Conservation (phyloP, 768 basidiomycete genomes). For the Hygrophorus russula region DNA sequence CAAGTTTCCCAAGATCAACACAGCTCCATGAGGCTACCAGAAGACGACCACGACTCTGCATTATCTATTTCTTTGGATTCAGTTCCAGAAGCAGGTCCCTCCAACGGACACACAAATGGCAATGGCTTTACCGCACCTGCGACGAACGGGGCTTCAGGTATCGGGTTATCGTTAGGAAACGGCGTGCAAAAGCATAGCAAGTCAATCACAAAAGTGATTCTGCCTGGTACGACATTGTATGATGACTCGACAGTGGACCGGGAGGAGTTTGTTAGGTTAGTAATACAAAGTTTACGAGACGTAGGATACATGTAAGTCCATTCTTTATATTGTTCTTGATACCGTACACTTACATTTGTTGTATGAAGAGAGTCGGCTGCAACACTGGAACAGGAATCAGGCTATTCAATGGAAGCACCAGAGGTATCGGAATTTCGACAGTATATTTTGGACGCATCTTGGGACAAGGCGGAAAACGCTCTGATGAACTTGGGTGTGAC, state of each 20-base stretch:
- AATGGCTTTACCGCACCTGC: conserved; percentile 24
- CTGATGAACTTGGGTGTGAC: conserved; percentile 58
- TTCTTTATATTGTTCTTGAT: conserved; percentile 3
- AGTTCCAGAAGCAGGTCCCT: conserved; percentile 21
- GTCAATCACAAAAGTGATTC: conserved; percentile 47
- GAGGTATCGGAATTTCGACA: conserved; percentile 73
- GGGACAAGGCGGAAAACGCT: conserved; percentile 67
- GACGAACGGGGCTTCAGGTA: conserved; percentile 24
- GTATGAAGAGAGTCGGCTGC: conserved; percentile 70
- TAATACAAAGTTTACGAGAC: conserved; percentile 83
- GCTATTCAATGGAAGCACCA: conserved; percentile 71
- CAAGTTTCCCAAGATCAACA: conserved; percentile 17
- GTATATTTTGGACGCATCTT: conserved; percentile 69
- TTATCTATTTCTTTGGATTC: conserved; percentile 34
- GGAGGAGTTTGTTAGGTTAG: conserved; percentile 84
- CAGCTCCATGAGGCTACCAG: conserved; percentile 41
- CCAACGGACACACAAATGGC: conserved; percentile 35
- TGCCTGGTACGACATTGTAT: conserved; percentile 67
- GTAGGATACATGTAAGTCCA: conserved; percentile 62
- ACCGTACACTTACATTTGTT: conserved; percentile 6
- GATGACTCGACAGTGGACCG: conserved; percentile 72
- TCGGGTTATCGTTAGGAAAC: conserved; percentile 26
- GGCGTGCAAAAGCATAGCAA: conserved; percentile 40
- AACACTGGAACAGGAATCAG: conserved; percentile 86
- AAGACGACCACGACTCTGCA: conserved; percentile 35